These are phyloP conservation scores for Botrytis elliptica DNA, from an alignment of 2,329 filamentous ascomycete genomes.

Conservation along the genomic window DNA sequence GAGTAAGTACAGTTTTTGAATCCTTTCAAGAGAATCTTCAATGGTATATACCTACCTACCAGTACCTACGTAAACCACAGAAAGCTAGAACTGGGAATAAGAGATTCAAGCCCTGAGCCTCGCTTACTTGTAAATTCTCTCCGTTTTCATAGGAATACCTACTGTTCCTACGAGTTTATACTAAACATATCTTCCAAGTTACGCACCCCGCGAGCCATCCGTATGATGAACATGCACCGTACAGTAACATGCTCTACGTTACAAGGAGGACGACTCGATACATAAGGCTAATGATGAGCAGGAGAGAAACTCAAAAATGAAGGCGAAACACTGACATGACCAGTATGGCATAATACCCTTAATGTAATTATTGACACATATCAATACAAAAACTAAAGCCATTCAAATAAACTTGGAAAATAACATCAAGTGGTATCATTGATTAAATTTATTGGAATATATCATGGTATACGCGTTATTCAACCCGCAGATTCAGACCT, in stretches of 20 bases:
- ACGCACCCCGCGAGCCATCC: neutral
- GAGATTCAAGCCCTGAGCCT: neutral
- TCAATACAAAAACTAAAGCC: neutral
- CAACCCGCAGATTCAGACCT: neutral
- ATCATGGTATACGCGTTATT: neutral
- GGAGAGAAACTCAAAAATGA: neutral
- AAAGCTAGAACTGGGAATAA: neutral
- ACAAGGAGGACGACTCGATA: neutral
- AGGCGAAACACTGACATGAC: neutral
- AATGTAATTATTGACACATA: neutral
- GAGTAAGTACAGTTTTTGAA: neutral
- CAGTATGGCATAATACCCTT: neutral
- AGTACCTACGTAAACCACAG: neutral
- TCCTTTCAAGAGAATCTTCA: neutral
- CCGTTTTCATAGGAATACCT: neutral
- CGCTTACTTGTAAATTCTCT: neutral
- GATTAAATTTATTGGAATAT: neutral
- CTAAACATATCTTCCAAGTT: neutral
- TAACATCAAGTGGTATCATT: constrained; percentile 4
- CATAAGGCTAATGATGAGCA: neutral
- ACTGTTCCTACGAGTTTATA: neutral
- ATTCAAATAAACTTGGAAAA: neutral
- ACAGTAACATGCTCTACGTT: too few relatives aligned
- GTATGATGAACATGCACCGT: neutral
- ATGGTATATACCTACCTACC: neutral